These are phyloP conservation scores for Trapa bicornis DNA, from an alignment of 345 rosid genomes.

Conservation along the genomic window DNA sequence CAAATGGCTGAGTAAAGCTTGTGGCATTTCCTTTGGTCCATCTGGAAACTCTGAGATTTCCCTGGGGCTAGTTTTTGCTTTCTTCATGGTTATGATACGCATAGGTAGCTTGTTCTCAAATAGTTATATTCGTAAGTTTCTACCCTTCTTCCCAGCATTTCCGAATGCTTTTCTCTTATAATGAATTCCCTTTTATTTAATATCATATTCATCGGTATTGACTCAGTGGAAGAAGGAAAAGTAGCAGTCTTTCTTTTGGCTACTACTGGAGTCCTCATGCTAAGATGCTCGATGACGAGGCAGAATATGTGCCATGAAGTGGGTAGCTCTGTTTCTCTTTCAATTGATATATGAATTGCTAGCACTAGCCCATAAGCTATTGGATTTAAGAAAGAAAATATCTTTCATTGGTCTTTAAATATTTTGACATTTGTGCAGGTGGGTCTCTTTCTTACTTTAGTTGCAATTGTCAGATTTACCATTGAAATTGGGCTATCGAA, in stretches of 20 bases:
- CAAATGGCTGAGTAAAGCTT: conserved; percentile 18
- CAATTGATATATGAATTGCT: neutral
- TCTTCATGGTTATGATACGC: conserved; percentile 45
- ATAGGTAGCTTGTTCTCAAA: conserved; percentile 88
- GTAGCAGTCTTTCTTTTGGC: conserved; percentile 83
- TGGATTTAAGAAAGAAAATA: neutral
- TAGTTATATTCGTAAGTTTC: conserved; percentile 75
- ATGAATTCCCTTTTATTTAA: conserved; percentile 9
- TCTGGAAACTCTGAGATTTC: conserved; percentile 30
- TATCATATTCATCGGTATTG: neutral
- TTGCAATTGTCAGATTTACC: conserved; percentile 49
- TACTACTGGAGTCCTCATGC: conserved; percentile 55
- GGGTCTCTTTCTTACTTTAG: conserved; percentile 43
- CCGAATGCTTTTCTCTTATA: conserved; percentile 1
- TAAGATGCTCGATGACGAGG: conserved; percentile 47
- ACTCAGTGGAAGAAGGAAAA: conserved; percentile 93
- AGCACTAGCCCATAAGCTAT: neutral
- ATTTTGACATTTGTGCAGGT: conserved; percentile 45
- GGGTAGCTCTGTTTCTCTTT: conserved; percentile 15
- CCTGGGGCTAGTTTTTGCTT: conserved; percentile 30
- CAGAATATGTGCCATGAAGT: conserved; percentile 53
- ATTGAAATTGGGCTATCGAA: conserved; percentile 81
- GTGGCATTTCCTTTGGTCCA: conserved; percentile 13
- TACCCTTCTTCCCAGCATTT: neutral
- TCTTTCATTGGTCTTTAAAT: conserved; percentile 13